phyloP scores from a whole-genome alignment of 129 eudicot species.

The Centaurea solstitialis region DNA sequence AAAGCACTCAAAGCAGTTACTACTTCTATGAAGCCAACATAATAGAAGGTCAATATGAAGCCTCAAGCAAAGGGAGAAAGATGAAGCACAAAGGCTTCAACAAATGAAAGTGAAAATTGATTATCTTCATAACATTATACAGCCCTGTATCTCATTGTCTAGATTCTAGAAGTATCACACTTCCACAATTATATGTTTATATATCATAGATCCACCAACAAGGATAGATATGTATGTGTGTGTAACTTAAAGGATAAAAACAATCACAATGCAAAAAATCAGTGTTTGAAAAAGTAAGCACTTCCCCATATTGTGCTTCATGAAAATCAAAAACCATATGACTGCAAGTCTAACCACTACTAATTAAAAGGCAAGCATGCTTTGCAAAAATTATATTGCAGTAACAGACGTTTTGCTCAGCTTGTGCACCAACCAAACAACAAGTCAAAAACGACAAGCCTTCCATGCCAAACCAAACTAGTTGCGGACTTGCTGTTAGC shows the following conservation, averaged over 20 bases:
- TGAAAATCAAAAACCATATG: background rate
- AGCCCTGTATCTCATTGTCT: background rate
- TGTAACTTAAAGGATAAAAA: background rate
- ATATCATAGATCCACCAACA: background rate
- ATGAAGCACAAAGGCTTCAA: background rate
- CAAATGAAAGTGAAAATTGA: background rate
- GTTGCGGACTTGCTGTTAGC: background rate
- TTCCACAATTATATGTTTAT: background rate
- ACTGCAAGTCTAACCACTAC: background rate
- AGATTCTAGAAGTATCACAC: background rate
- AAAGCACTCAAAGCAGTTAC: slow-evolving; percentile 9
- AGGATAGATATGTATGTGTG: background rate
- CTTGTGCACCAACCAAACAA: background rate
- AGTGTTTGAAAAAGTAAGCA: background rate
- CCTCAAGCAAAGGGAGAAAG: background rate
- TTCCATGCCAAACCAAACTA: background rate
- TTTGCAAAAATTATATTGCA: background rate
- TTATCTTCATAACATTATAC: background rate
- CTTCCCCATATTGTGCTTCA: background rate
- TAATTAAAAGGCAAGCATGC: background rate
- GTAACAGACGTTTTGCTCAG: background rate
- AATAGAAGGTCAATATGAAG: background rate
- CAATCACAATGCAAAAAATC: background rate
- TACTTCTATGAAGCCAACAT: background rate
- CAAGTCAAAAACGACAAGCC: background rate